Evolutionary conservation across 2,329 filamentous ascomycete genomes (phyloP).

Genomic region (Leptosphaerulina australis): DNA sequence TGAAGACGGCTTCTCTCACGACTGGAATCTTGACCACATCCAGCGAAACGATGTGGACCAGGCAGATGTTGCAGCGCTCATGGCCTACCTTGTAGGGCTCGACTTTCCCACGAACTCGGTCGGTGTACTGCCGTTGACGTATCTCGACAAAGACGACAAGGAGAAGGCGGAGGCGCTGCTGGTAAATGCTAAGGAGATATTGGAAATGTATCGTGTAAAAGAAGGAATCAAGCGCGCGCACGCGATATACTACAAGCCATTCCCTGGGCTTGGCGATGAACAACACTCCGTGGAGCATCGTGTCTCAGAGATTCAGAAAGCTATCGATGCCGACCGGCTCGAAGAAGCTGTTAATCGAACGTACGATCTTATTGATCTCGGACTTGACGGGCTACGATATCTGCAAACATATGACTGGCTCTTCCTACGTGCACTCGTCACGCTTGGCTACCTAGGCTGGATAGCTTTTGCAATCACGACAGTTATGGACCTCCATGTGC

Average conservation of each 20-base stretch:
- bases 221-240: conserved; percentile 80
- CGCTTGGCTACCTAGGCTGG: conserved; percentile 91
- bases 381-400: conserved; percentile 84
- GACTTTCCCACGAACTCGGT: conserved; percentile 97
- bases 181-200: conserved; percentile 81
- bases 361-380: conserved; percentile 75
- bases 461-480: conserved; percentile 90
- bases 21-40: conserved; percentile 83
- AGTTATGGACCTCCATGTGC: conserved; percentile 84
- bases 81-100: conserved; percentile 87
- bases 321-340: conserved; percentile 70
- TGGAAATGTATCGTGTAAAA: conserved; percentile 97
- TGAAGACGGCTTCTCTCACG: conserved; percentile 82
- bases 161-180: conserved; percentile 85
- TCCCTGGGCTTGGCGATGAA: conserved; percentile 68
- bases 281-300: conserved; percentile 69
- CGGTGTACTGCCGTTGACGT: conserved; percentile 85
- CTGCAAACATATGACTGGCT: conserved; percentile 99
- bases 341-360: conserved; percentile 82
- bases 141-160: conserved; percentile 71
- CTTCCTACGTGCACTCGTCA: conserved; percentile 87
- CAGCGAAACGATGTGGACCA: conserved; percentile 90
- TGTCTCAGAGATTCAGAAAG: conserved; percentile 67
- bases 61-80: conserved; percentile 91
- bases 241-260: conserved; percentile 79